phyloP scores from a whole-genome alignment of 192 early-diverging fungal genomes.

The Umbelopsis isabellina region DNA sequence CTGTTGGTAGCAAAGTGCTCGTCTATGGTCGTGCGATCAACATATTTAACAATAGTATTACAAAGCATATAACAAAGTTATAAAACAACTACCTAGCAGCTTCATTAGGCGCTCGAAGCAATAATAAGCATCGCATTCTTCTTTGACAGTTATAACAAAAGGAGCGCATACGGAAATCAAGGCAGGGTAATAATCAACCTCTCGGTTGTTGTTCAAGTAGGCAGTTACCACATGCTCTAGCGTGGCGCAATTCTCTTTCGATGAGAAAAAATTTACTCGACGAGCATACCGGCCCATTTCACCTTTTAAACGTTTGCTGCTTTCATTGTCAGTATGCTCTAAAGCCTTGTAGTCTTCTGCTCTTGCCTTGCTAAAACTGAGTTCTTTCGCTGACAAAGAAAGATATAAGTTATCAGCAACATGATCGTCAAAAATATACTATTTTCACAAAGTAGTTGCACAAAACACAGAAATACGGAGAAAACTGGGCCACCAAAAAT shows the following conservation, averaged over 20 bases:
- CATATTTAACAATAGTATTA: neutral
- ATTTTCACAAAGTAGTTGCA: neutral
- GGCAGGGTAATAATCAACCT: constrained; percentile 75
- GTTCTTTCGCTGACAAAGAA: constrained; percentile 60
- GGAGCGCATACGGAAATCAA: constrained; percentile 82
- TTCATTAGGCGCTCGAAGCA: constrained; percentile 81
- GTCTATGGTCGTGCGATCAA: constrained; percentile 48
- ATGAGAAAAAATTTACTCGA: constrained; percentile 41
- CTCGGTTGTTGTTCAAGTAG: constrained; percentile 79
- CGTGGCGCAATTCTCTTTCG: constrained; percentile 53
- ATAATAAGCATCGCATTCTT: constrained; percentile 81
- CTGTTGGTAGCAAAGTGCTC: constrained; percentile 65
- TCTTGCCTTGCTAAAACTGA: constrained; percentile 57
- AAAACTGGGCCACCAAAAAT: neutral
- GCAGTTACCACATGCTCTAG: constrained; percentile 88
- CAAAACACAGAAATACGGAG: neutral
- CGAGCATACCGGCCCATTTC: constrained; percentile 72
- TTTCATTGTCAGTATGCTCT: constrained; percentile 68
- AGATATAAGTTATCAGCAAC: constrained; percentile 2
- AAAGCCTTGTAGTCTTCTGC: constrained; percentile 69
- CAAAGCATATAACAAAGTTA: neutral
- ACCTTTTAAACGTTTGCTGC: constrained; percentile 79
- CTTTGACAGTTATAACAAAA: constrained; percentile 73
- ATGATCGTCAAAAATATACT: too few relatives aligned
- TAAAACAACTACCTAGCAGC: constrained; percentile 56